Evolutionary conservation across 805 yeast species (phyloP), one percentile per base, ranked within the genome.

Genomic region (Pachysolen tannophilus): DNA sequence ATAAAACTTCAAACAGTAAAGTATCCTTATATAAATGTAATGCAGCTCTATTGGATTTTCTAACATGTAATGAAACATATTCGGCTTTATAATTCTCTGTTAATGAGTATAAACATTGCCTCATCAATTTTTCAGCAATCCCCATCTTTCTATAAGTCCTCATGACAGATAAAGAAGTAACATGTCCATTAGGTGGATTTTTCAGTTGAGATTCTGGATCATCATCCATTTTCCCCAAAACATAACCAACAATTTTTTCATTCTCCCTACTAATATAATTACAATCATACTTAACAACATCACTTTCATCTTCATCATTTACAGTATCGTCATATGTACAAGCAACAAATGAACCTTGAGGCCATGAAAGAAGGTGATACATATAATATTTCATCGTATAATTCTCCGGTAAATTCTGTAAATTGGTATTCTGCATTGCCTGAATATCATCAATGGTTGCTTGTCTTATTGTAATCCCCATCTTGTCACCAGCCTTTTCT

Each of bases 71-170:
- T 13, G 94, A 79, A 23, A 90, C 97, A 50, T 80, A 81, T 49
- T 82, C 65, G 3, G 95, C 94, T 33, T 72, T 70, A 57, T 82
- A 87, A 31, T 78, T 73, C 58, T 90, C 97, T 44, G 81, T 72
- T 55, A 92, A 62, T 18, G 94, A 81, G 45, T 78, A 78, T 38
- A 92, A 49, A 43, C 63, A 60, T 58, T 83, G 95, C 53, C 84
- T 72, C 95, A 90, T 87, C 55, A 82, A 64, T 56, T 79, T 84
- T 42, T 82, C 96, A 4, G 97, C 98, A 38, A 92, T 64, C 1
- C 98, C 98, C 82, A 87, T 78, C 49, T 95, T 72, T 63, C 98
- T 73, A 55, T 90, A 92, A 2, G 95, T 81, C 60, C 98, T 75
- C 94, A 87, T 85, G 33, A 92, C 98, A 32, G 95, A 79, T 37